phyloP scores from a whole-genome alignment of 2,329 filamentous ascomycete species.

The Neonectria neomacrospora region DNA sequence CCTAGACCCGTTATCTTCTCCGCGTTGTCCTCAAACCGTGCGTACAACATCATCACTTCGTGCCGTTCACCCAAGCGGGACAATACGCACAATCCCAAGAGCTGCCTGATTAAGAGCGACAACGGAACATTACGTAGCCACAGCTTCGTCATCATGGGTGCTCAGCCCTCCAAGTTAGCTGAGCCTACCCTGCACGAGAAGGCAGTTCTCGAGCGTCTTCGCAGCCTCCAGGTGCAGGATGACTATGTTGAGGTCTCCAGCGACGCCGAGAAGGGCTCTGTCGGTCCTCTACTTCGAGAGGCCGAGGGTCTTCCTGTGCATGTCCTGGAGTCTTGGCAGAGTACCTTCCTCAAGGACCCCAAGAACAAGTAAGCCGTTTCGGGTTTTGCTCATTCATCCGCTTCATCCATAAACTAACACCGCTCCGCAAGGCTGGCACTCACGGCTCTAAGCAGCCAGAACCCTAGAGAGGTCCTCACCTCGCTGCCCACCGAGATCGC shows the following conservation, averaged over 20 bases:
- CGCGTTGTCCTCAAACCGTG: not conserved
- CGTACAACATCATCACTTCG: not conserved
- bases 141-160: slow-evolving; percentile 53
- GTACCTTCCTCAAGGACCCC: slow-evolving; percentile 69
- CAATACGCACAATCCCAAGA: not conserved
- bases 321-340: slow-evolving; percentile 68
- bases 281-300: slow-evolving; percentile 34
- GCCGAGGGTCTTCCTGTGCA: slow-evolving; percentile 62
- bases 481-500: slow-evolving; percentile 70
- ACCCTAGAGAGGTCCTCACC: slow-evolving; percentile 73
- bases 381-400: not conserved
- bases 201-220: slow-evolving; percentile 57
- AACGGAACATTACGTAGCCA: not conserved
- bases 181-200: slow-evolving; percentile 52
- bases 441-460: slow-evolving; percentile 74
- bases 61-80: not conserved
- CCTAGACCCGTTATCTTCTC: not conserved
- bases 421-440: slow-evolving; percentile 71
- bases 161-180: slow-evolving; percentile 55
- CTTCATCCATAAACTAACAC: slow-evolving; percentile 10
- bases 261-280: slow-evolving; percentile 44
- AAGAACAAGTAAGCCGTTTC: slow-evolving; percentile 66
- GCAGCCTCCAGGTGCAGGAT: slow-evolving; percentile 59
- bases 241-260: slow-evolving; percentile 64
- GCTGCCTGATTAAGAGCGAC: not conserved